A percentile compares a stretch with the other conserved stretches of the same genome.
Conservation (phyloP, 2,329 filamentous ascomycete genomes). For the Beauveria brongniartii region DNA sequence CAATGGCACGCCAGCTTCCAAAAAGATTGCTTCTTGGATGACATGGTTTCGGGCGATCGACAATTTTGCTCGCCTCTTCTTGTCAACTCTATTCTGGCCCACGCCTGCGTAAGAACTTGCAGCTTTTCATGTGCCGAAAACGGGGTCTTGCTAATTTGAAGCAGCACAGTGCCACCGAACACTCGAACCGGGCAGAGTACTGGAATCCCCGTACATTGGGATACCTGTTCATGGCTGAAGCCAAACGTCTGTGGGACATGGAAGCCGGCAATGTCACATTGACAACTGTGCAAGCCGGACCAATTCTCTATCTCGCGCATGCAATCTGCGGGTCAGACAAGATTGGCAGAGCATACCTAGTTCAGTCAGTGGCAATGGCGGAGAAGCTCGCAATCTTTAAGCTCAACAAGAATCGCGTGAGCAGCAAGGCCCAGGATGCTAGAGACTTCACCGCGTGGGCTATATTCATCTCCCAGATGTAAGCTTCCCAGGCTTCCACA, state of each 20-base stretch:
- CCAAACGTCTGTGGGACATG: conserved; percentile 30
- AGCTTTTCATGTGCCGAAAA: conserved; percentile 22
- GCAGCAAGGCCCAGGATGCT: conserved; percentile 16
- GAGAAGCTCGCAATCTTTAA: conserved; percentile 25
- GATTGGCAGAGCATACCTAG: conserved; percentile 26
- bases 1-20: conserved; percentile 28
- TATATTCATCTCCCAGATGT: conserved; percentile 27
- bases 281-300: conserved; percentile 29
- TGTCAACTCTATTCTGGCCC: conserved; percentile 28
- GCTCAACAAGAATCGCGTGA: conserved; percentile 1
- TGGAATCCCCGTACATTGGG: conserved; percentile 27
- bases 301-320: conserved; percentile 24
- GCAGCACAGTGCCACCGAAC: not conserved
- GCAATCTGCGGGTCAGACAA: conserved; percentile 27
- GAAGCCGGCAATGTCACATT: conserved; percentile 21
- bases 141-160: not conserved
- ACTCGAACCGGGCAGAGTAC: conserved; percentile 24
- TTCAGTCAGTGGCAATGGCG: conserved; percentile 26
- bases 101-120: conserved; percentile 25
- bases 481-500: conserved; percentile 3
- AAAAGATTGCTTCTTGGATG: conserved; percentile 32
- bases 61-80: conserved; percentile 33
- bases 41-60: conserved; percentile 22
- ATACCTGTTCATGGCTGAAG: conserved; percentile 31
- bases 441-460: conserved; percentile 26